Percentiles rank a stretch among this genome's conserved stretches.
Evolutionary conservation across 768 basidiomycete genomes (phyloP).

Genomic region (Suillus fuscotomentosus): DNA sequence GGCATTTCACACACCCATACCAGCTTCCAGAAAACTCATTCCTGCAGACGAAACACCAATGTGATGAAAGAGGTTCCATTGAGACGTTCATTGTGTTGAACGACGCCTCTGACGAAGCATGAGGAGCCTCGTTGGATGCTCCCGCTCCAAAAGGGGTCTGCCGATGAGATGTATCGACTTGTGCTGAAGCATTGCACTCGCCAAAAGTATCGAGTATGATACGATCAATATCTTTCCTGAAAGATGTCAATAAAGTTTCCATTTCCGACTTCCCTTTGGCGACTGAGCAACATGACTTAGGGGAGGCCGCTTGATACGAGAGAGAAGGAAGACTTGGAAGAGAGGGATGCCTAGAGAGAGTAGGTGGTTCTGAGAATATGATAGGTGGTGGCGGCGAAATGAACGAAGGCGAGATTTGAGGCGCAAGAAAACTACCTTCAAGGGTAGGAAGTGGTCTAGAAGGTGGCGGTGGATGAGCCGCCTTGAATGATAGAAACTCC

Average conservation of each 20-base stretch:
- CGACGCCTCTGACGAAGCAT: background rate
- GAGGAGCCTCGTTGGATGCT: background rate
- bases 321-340: constrained; percentile 19
- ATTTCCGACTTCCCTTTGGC: constrained; percentile 50
- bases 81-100: background rate
- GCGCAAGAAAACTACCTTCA: background rate
- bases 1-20: constrained; percentile 32
- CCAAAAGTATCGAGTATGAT: constrained; percentile 41
- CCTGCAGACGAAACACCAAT: constrained; percentile 32
- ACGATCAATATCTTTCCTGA: constrained; percentile 52
- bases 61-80: constrained; percentile 3
- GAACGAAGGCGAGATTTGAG: constrained; percentile 1
- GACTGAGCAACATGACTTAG: constrained; percentile 41
- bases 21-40: constrained; percentile 22
- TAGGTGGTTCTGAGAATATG: constrained; percentile 28
- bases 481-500: background rate
- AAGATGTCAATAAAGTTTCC: constrained; percentile 43
- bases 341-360: background rate
- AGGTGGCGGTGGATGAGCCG: background rate
- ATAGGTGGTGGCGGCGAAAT: constrained; percentile 27
- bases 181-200: constrained; percentile 9
- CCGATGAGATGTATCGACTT: background rate
- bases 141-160: background rate
- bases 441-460: constrained; percentile 4
- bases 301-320: constrained; percentile 7